Evolutionary conservation across 2,329 filamentous ascomycete species (phyloP).

Genomic region (Colletotrichum phormii): DNA sequence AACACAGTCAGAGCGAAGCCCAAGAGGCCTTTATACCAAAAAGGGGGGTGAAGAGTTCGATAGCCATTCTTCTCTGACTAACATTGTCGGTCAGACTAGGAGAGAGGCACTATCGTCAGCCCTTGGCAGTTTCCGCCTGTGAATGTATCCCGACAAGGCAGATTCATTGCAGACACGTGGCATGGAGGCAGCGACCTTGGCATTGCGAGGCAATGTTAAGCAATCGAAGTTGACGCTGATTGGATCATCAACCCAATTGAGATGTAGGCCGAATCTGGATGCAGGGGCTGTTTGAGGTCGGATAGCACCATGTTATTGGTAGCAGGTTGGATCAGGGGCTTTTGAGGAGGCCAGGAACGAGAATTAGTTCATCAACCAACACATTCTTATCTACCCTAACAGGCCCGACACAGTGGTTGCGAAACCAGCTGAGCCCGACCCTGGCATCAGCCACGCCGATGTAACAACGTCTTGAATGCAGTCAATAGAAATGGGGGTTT

Average conservation of each 20-base stretch:
- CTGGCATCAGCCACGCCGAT: neutral
- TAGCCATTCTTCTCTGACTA: neutral
- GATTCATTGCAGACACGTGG: neutral
- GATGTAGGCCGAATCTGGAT: neutral
- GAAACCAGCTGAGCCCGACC: neutral
- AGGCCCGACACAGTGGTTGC: neutral
- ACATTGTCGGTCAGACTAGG: neutral
- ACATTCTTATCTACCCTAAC: neutral
- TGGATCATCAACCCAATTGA: neutral
- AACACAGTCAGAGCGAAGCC: neutral
- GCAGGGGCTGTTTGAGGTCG: slow-evolving; percentile 1
- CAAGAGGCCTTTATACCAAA: neutral
- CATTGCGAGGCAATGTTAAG: neutral
- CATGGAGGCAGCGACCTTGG: neutral
- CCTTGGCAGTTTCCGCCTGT: neutral
- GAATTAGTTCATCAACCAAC: neutral
- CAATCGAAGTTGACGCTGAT: neutral
- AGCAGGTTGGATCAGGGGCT: slow-evolving; percentile 1
- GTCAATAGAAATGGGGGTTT: neutral
- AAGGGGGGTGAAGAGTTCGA: neutral
- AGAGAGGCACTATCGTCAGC: neutral
- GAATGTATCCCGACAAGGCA: neutral
- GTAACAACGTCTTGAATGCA: neutral
- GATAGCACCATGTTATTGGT: neutral
- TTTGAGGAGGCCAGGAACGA: neutral